Evolutionary conservation across 1,139 yeast genomes (phyloP).

Genomic region (Pichia sp.): DNA sequence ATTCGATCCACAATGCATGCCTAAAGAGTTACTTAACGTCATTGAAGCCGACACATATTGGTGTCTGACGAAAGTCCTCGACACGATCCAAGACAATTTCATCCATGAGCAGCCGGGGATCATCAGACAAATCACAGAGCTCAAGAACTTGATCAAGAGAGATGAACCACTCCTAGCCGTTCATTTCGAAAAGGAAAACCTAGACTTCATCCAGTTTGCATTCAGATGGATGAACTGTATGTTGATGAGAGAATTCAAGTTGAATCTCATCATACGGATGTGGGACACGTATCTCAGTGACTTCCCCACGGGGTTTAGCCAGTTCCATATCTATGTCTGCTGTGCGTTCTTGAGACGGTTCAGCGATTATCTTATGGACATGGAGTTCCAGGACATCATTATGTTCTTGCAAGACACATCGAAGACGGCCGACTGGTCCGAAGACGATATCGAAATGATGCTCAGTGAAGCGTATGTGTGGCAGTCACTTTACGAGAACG

Average conservation of each 20-base stretch:
- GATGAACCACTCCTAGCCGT: conserved; percentile 72
- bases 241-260: conserved; percentile 87
- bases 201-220: conserved; percentile 92
- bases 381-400: conserved; percentile 94
- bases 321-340: conserved; percentile 95
- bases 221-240: conserved; percentile 99
- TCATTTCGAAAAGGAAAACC: conserved; percentile 77
- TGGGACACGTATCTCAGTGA: conserved; percentile 98
- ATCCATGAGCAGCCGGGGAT: conserved; percentile 99
- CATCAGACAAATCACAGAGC: conserved; percentile 80
- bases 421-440: conserved; percentile 85
- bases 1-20: conserved; percentile 63
- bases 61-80: conserved; percentile 89
- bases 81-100: conserved; percentile 94
- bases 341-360: conserved; percentile 96
- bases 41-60: conserved; percentile 96
- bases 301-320: conserved; percentile 83
- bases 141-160: conserved; percentile 72
- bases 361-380: conserved; percentile 70
- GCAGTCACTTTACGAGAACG: conserved; percentile 91
- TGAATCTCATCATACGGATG: conserved; percentile 82
- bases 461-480: conserved; percentile 95
- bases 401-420: conserved; percentile 80
- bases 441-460: conserved; percentile 86
- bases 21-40: conserved; percentile 51